phyloP scores from a whole-genome alignment of 192 early-diverging fungal genomes.

The Gamsiella multidivaricata region DNA sequence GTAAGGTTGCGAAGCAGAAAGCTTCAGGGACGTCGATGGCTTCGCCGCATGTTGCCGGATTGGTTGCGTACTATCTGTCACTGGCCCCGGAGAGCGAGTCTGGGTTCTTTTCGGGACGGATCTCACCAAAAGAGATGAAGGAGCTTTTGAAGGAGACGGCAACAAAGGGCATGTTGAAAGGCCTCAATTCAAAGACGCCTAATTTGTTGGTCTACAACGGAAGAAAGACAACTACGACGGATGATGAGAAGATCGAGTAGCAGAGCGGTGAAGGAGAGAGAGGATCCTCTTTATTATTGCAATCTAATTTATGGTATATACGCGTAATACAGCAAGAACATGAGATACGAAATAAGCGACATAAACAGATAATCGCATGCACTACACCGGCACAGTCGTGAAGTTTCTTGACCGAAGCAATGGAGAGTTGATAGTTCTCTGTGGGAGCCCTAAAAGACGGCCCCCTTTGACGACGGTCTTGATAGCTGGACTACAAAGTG shows the following conservation, averaged over 20 bases:
- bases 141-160: slow-evolving; percentile 60
- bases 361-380: no score
- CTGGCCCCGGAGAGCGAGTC: slow-evolving; percentile 46
- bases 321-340: no score
- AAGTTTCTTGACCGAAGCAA: no score
- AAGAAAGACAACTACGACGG: slow-evolving; percentile 24
- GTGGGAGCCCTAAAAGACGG: no score
- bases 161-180: slow-evolving; percentile 63
- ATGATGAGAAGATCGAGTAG: slow-evolving; percentile 35
- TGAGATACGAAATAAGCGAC: no score
- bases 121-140: slow-evolving; percentile 71
- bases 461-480: no score
- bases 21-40: slow-evolving; percentile 97
- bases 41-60: slow-evolving; percentile 87
- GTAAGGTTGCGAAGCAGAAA: slow-evolving; percentile 78
- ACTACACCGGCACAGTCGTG: no score
- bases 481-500: no score
- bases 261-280: no score
- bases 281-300: no score
- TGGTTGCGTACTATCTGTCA: slow-evolving; percentile 79
- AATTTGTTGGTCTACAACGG: slow-evolving; percentile 74
- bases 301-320: no score
- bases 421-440: no score
- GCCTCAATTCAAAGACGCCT: slow-evolving; percentile 59
- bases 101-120: slow-evolving; percentile 41